Evolutionary conservation across 1,284 basidiomycete genomes (phyloP).

Genomic region (Afroboletus lepidellus): DNA sequence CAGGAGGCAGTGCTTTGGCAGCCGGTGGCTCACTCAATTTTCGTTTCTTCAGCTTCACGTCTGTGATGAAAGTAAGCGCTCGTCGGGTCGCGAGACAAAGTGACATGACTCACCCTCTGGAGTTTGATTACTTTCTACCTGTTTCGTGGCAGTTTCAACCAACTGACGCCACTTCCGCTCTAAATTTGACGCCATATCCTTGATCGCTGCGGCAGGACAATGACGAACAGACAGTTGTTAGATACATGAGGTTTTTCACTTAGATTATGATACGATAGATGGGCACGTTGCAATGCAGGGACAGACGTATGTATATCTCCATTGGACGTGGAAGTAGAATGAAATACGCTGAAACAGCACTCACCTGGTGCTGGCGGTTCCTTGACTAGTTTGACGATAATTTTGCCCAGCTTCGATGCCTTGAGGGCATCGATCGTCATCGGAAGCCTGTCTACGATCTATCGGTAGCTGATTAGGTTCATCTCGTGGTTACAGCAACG

Average conservation of each 20-base stretch:
- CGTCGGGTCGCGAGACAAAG: constrained; percentile 32
- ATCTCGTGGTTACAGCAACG: constrained; percentile 9
- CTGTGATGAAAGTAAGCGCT: constrained; percentile 38
- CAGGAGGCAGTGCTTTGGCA: constrained; percentile 51
- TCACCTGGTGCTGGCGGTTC: constrained; percentile 69
- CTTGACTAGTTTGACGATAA: constrained; percentile 70
- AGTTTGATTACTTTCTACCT: constrained; percentile 43
- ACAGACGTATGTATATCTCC: constrained; percentile 32
- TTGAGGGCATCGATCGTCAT: constrained; percentile 65
- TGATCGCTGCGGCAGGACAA: constrained; percentile 64
- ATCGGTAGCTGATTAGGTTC: constrained; percentile 22
- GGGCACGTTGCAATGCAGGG: constrained; percentile 26
- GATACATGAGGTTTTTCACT: constrained; percentile 58
- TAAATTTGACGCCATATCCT: constrained; percentile 85
- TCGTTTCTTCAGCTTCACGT: constrained; percentile 68
- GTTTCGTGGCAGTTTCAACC: constrained; percentile 45
- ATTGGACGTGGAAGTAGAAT: constrained; percentile 20
- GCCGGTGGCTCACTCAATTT: constrained; percentile 53
- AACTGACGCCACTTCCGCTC: constrained; percentile 76
- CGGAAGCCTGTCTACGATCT: constrained; percentile 81
- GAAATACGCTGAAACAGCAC: constrained; percentile 33
- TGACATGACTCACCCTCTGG: constrained; percentile 71
- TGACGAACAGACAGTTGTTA: constrained; percentile 52
- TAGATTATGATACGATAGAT: constrained; percentile 39
- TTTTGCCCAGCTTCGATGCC: constrained; percentile 71